phyloP scores from a whole-genome alignment of 352 stramenopile species.

The Phytophthora boehmeriae region DNA sequence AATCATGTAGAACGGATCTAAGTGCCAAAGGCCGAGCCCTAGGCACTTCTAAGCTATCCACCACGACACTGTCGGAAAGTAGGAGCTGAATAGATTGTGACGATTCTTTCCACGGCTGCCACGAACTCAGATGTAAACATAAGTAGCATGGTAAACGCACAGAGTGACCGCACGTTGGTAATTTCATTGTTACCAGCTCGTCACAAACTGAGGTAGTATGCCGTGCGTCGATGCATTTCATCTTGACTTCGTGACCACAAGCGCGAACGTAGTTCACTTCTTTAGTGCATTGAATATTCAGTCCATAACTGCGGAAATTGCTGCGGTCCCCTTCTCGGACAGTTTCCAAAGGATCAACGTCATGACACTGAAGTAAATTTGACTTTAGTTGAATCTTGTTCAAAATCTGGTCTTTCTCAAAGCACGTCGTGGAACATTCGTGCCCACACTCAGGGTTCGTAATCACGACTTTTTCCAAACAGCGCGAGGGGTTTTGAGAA shows the following conservation, averaged over 20 bases:
- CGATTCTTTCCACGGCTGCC: slow-evolving; percentile 52
- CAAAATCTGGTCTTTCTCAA: slow-evolving; percentile 24
- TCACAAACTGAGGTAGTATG: slow-evolving; percentile 35
- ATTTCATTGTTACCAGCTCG: slow-evolving; percentile 30
- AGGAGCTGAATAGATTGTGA: slow-evolving; percentile 30
- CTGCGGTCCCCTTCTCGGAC: slow-evolving; percentile 36
- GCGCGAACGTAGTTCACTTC: slow-evolving; percentile 38
- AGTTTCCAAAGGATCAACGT: slow-evolving; percentile 36
- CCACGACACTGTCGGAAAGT: slow-evolving; percentile 39
- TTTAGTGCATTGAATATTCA: slow-evolving; percentile 47
- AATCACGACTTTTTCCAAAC: slow-evolving; percentile 48
- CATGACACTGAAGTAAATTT: background rate
- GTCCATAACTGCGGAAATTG: slow-evolving; percentile 47
- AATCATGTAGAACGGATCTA: slow-evolving; percentile 38
- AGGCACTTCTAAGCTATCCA: slow-evolving; percentile 42
- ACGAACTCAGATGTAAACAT: slow-evolving; percentile 28
- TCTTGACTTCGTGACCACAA: slow-evolving; percentile 51
- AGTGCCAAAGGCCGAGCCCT: slow-evolving; percentile 27
- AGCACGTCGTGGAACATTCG: slow-evolving; percentile 58
- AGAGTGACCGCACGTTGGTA: slow-evolving; percentile 56
- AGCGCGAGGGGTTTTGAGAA: slow-evolving; percentile 45
- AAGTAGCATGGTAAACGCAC: slow-evolving; percentile 50
- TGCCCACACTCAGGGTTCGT: slow-evolving; percentile 78
- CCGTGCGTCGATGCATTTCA: slow-evolving; percentile 59
- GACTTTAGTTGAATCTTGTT: slow-evolving; percentile 15